These are phyloP conservation scores for Rhizopus arrhizus DNA, from an alignment of 371 early-diverging fungal genomes.

Conservation along the genomic window DNA sequence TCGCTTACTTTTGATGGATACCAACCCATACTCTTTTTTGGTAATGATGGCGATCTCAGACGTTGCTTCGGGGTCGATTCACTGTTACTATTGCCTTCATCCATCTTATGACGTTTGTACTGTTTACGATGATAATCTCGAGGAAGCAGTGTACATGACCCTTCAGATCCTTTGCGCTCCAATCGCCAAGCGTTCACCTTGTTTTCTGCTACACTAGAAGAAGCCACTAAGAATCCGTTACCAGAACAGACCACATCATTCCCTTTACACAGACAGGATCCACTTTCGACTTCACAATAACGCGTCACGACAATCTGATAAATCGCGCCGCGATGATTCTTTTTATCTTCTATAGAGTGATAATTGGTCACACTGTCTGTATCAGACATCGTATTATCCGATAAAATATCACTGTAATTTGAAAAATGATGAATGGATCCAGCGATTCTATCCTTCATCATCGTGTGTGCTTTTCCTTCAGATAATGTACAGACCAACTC, in stretches of 20 bases:
- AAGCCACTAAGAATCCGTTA: conserved; percentile 40
- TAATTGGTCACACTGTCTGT: conserved; percentile 4
- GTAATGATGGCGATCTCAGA: background rate
- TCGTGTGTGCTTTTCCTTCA: conserved; percentile 20
- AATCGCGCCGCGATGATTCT: conserved; percentile 31
- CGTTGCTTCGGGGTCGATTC: conserved; percentile 6
- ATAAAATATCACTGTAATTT: conserved; percentile 5
- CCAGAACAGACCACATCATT: conserved; percentile 36
- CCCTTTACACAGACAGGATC: conserved; percentile 27
- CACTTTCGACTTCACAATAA: conserved; percentile 37
- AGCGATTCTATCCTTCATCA: background rate
- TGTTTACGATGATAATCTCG: conserved; percentile 37
- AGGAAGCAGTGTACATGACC: conserved; percentile 17
- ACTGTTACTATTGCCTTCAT: background rate
- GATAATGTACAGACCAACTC: conserved; percentile 39
- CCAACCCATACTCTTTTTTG: background rate
- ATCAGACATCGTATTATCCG: background rate
- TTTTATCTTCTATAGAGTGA: background rate
- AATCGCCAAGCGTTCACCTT: conserved; percentile 40
- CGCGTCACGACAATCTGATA: conserved; percentile 33
- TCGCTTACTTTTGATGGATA: background rate
- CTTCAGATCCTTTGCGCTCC: conserved; percentile 12
- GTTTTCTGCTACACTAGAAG: conserved; percentile 34
- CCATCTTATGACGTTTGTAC: conserved; percentile 27
- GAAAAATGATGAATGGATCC: conserved; percentile 26